Percentiles rank a stretch among this genome's conserved stretches.
These are phyloP conservation scores for Aphanomyces euteiches DNA, from an alignment of 352 stramenopile species.

Conservation along the genomic window DNA sequence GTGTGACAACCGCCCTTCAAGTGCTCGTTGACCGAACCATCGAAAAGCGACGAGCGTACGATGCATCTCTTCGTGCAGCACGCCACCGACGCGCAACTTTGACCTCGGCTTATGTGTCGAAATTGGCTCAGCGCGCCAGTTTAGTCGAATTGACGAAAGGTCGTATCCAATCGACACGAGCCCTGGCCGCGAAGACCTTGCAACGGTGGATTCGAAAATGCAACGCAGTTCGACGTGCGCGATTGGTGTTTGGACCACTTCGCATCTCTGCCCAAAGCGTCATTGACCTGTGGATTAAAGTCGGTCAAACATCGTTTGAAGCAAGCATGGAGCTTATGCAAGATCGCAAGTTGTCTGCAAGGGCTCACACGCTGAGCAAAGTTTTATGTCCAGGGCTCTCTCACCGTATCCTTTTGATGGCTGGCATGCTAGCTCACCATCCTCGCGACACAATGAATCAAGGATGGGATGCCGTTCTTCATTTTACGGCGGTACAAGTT, in stretches of 20 bases:
- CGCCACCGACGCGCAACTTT: slow-evolving; percentile 10
- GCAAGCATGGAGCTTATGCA: slow-evolving; percentile 63
- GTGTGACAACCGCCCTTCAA: slow-evolving; percentile 3
- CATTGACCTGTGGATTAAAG: slow-evolving; percentile 32
- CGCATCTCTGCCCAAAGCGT: slow-evolving; percentile 46
- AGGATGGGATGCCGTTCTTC: slow-evolving; percentile 21
- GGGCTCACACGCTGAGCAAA: slow-evolving; percentile 50
- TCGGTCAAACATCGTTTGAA: slow-evolving; percentile 40
- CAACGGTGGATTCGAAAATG: slow-evolving; percentile 67
- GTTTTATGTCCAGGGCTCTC: slow-evolving; percentile 49
- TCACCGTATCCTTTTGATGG: slow-evolving; percentile 68
- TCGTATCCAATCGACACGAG: slow-evolving; percentile 7
- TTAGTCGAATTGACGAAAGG: slow-evolving; percentile 12
- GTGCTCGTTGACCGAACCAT: neutral
- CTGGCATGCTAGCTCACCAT: slow-evolving; percentile 65
- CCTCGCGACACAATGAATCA: slow-evolving; percentile 60
- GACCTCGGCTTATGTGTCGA: slow-evolving; percentile 21
- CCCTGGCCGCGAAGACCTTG: slow-evolving; percentile 7
- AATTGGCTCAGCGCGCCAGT: slow-evolving; percentile 2
- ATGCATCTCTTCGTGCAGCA: slow-evolving; percentile 11
- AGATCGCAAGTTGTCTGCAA: slow-evolving; percentile 46
- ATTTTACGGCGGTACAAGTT: neutral
- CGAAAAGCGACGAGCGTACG: slow-evolving; percentile 22
- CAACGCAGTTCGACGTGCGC: slow-evolving; percentile 42
- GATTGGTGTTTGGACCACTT: slow-evolving; percentile 40